These are phyloP conservation scores for Aspergillus clavatus DNA, from an alignment of 2,329 filamentous ascomycete species.

Conservation along the genomic window DNA sequence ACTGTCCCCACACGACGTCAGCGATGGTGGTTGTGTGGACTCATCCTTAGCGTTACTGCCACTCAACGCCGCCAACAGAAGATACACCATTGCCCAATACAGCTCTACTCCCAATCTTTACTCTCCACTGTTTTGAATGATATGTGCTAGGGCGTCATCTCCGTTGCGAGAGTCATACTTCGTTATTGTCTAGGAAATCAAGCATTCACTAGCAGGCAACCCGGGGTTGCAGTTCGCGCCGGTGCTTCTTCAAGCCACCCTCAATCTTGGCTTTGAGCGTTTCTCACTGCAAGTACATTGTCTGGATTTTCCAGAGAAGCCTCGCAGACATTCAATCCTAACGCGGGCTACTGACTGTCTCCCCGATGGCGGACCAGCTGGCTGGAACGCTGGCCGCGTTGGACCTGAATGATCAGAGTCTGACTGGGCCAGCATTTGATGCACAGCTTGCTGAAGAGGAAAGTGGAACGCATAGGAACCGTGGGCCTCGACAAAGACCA, in stretches of 20 bases:
- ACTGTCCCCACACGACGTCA: conserved; percentile 23
- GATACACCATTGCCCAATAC: conserved; percentile 1
- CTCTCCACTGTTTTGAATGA: not conserved
- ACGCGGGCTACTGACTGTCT: not conserved
- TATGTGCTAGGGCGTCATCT: not conserved
- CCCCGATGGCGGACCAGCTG: conserved; percentile 24
- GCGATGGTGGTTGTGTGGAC: conserved; percentile 10
- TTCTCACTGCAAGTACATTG: not conserved
- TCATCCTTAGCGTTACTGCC: conserved; percentile 15
- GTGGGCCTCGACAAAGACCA: conserved; percentile 39
- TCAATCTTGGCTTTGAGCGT: not conserved
- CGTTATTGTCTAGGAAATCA: not conserved
- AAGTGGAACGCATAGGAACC: conserved; percentile 29
- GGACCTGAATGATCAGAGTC: conserved; percentile 19
- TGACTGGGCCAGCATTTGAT: conserved; percentile 25
- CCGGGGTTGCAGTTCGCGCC: not conserved
- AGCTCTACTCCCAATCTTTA: not conserved
- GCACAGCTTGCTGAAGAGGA: conserved; percentile 28
- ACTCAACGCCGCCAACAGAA: conserved; percentile 16
- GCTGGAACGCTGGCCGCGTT: conserved; percentile 26
- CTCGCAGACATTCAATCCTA: not conserved
- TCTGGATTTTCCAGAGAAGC: not conserved
- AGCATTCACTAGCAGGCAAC: not conserved
- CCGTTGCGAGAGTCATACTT: not conserved
- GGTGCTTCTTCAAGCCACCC: not conserved